phyloP scores from a whole-genome alignment of 768 basidiomycete genomes.

The Russula lepida region DNA sequence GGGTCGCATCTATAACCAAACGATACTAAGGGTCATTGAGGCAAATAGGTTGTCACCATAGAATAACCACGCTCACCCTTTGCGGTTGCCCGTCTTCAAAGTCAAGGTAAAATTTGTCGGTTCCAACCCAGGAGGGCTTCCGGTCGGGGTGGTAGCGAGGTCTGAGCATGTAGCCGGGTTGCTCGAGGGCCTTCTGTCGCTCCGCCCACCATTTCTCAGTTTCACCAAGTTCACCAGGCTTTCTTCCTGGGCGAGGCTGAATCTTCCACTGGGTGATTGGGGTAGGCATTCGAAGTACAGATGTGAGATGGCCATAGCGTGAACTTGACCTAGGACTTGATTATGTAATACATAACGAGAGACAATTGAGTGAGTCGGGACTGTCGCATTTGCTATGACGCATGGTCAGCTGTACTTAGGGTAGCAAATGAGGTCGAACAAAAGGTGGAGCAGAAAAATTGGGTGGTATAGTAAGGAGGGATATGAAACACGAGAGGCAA shows the following conservation, averaged over 20 bases:
- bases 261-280: too few species aligned
- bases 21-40: background rate
- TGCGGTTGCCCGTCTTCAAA: constrained; percentile 15
- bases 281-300: too few species aligned
- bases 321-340: too few species aligned
- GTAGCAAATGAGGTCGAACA: too few species aligned
- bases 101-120: background rate
- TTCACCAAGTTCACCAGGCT: background rate
- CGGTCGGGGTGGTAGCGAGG: background rate
- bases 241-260: background rate
- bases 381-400: too few species aligned
- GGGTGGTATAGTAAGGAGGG: too few species aligned
- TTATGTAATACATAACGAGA: too few species aligned
- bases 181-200: background rate
- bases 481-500: too few species aligned
- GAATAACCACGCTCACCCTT: background rate
- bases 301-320: too few species aligned
- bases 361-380: too few species aligned
- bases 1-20: constrained; percentile 1
- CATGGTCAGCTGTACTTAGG: too few species aligned
- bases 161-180: background rate
- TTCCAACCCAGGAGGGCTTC: background rate
- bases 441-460: too few species aligned
- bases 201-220: background rate
- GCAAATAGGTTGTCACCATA: background rate